These are phyloP conservation scores for Mycena galericulata DNA, from an alignment of 768 basidiomycete genomes.

Conservation along the genomic window DNA sequence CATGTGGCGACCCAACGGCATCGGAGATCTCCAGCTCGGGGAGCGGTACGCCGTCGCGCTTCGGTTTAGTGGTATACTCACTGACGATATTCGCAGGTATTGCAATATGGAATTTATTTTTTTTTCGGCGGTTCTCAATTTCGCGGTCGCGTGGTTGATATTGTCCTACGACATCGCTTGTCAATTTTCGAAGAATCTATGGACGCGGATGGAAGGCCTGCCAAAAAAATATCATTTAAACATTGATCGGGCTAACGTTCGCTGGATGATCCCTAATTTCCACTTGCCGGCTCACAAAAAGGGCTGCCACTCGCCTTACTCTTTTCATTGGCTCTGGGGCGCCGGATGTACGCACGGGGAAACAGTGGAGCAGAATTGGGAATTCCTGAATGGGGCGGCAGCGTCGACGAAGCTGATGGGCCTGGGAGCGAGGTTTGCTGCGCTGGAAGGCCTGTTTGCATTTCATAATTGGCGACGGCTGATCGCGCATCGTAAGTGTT, in stretches of 20 bases:
- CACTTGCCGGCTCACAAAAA: neutral
- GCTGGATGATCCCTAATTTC: neutral
- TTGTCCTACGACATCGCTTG: constrained; percentile 8
- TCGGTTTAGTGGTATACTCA: neutral
- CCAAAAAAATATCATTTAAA: neutral
- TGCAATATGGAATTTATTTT: constrained; percentile 12
- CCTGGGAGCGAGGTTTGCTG: neutral
- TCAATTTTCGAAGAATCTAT: neutral
- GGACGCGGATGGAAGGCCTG: neutral
- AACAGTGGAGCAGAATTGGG: neutral
- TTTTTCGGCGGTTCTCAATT: neutral
- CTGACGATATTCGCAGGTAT: neutral
- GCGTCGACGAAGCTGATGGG: neutral
- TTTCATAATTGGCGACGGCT: constrained; percentile 3
- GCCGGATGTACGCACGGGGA: neutral
- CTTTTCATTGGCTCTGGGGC: constrained; percentile 6
- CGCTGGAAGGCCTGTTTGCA: neutral
- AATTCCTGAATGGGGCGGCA: neutral
- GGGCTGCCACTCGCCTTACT: neutral
- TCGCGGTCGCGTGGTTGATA: neutral
- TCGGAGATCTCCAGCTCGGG: constrained; percentile 37
- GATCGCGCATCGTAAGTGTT: neutral
- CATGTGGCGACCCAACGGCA: constrained; percentile 5
- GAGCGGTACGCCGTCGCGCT: constrained; percentile 22
- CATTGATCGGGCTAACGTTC: neutral